Percentiles rank a stretch among this genome's conserved stretches.
Evolutionary conservation across 352 stramenopile species (phyloP).

Genomic region (Phytopythium aichiense): DNA sequence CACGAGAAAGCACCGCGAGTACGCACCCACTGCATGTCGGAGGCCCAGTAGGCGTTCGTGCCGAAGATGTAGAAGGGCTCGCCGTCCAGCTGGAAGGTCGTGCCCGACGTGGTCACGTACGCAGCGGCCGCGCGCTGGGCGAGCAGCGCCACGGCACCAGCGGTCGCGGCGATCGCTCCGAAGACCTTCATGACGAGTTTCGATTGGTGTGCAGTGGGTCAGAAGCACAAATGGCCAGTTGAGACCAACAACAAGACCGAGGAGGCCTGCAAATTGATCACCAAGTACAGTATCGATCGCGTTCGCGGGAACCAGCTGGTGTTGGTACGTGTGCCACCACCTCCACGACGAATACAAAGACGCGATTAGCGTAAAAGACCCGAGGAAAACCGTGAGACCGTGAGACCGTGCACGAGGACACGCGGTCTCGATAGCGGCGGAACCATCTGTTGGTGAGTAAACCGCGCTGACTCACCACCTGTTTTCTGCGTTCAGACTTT

Average conservation of each 20-base stretch:
- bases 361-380: not conserved
- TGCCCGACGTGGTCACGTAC: conserved; percentile 27
- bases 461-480: not conserved
- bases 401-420: not conserved
- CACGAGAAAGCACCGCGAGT: not conserved
- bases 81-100: conserved; percentile 24
- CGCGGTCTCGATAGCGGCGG: not conserved
- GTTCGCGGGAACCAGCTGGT: conserved; percentile 2
- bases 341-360: not conserved
- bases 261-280: not conserved
- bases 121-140: conserved; percentile 10
- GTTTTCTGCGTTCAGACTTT: not conserved
- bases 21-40: conserved; percentile 23
- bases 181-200: conserved; percentile 20
- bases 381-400: not conserved
- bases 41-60: conserved; percentile 30
- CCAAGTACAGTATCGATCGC: not conserved
- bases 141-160: conserved; percentile 9
- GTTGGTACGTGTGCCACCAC: not conserved
- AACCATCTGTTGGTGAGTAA: not conserved
- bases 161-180: conserved; percentile 10
- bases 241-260: not conserved
- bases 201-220: not conserved
- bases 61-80: conserved; percentile 27
- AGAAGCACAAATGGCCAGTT: not conserved